Percentiles rank a stretch among this genome's conserved stretches.
These are phyloP conservation scores for Chaetomium cochliodes DNA, from an alignment of 495 filamentous ascomycete genomes.

Conservation along the genomic window DNA sequence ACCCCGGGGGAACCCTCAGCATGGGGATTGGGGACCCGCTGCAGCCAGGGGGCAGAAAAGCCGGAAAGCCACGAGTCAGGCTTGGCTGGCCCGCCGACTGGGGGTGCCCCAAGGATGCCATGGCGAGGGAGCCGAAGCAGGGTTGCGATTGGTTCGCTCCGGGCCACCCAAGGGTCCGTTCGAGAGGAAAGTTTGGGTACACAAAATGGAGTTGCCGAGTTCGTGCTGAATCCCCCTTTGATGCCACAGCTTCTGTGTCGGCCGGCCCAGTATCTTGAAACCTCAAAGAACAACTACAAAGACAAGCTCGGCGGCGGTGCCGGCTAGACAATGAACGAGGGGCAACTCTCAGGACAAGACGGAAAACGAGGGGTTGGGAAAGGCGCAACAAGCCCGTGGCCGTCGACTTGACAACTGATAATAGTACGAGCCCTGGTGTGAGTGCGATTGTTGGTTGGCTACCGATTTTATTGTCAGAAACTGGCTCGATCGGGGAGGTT, in stretches of 20 bases:
- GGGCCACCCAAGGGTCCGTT: background rate
- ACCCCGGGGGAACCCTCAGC: slow-evolving; percentile 10
- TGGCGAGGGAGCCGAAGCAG: slow-evolving; percentile 10
- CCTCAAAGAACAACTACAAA: background rate
- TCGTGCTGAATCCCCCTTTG: background rate
- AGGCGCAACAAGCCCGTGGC: background rate
- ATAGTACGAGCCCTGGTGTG: too few species aligned
- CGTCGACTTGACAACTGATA: background rate
- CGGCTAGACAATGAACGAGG: background rate
- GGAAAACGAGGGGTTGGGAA: too few species aligned
- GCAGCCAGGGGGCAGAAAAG: slow-evolving; percentile 20
- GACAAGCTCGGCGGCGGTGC: background rate
- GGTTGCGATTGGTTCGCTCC: slow-evolving; percentile 1
- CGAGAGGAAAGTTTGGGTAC: background rate
- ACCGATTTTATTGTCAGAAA: background rate
- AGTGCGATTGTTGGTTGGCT: background rate
- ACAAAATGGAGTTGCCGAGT: background rate
- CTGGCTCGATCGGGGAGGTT: background rate
- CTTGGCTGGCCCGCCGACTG: slow-evolving; percentile 20
- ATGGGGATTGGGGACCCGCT: slow-evolving; percentile 11
- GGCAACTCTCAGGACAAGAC: background rate
- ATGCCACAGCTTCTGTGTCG: background rate
- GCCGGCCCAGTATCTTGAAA: background rate
- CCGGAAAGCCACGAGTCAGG: slow-evolving; percentile 29
- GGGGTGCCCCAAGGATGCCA: slow-evolving; percentile 5